These are phyloP conservation scores for Echites panduratus DNA, from an alignment of 257 asterid species.

Conservation along the genomic window DNA sequence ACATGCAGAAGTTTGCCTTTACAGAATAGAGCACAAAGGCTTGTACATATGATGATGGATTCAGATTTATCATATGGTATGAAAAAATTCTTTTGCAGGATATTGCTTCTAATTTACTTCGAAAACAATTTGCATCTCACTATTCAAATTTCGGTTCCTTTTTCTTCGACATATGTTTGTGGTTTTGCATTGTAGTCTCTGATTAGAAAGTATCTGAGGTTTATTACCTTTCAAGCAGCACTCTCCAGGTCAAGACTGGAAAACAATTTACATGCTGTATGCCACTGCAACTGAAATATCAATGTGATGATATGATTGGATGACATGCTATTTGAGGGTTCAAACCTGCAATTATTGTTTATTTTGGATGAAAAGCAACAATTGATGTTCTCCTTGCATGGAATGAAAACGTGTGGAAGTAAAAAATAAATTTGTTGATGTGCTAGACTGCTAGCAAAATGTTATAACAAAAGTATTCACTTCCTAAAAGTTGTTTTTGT, in stretches of 20 bases:
- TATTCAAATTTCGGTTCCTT: conserved; percentile 38
- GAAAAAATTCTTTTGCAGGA: conserved; percentile 64
- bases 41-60: conserved; percentile 77
- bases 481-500: no score
- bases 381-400: not conserved
- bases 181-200: not conserved
- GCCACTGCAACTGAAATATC: not conserved
- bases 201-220: not conserved
- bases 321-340: no score
- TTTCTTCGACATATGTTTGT: not conserved
- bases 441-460: no score
- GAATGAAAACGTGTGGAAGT: no score
- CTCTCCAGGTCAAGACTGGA: not conserved
- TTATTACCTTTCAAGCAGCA: not conserved
- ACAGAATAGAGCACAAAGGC: conserved; percentile 63
- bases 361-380: not conserved
- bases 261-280: not conserved
- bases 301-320: no score
- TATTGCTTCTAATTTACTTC: conserved; percentile 49
- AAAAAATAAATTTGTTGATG: no score
- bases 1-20: not conserved
- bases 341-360: not conserved
- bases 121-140: conserved; percentile 57
- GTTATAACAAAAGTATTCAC: no score
- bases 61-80: conserved; percentile 71